A percentile compares a stretch with the other conserved stretches of the same genome.
These are phyloP conservation scores for Stagonosporopsis rhizophila DNA, from an alignment of 2,329 filamentous ascomycete species.

Conservation along the genomic window DNA sequence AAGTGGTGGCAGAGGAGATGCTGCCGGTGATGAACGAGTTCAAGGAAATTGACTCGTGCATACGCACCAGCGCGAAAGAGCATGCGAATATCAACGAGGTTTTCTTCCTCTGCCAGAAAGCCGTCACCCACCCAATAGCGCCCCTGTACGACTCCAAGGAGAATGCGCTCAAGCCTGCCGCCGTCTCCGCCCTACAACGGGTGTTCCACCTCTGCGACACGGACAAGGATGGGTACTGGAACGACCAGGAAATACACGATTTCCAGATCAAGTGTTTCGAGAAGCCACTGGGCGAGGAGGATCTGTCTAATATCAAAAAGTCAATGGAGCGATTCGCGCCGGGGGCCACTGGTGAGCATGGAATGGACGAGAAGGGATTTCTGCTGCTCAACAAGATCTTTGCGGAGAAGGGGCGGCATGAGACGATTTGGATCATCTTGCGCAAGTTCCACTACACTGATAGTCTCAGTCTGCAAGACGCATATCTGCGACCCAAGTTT, in stretches of 20 bases:
- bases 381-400: slow-evolving; percentile 93
- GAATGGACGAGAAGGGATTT: slow-evolving; percentile 84
- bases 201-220: slow-evolving; percentile 97
- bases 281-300: slow-evolving; percentile 79
- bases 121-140: slow-evolving; percentile 95
- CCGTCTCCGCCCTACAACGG: slow-evolving; percentile 82
- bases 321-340: slow-evolving; percentile 76
- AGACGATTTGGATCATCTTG: slow-evolving; percentile 97
- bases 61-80: slow-evolving; percentile 88
- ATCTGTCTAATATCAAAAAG: slow-evolving; percentile 89
- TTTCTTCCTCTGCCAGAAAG: slow-evolving; percentile 98
- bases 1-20: slow-evolving; percentile 97
- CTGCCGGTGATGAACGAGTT: slow-evolving; percentile 98
- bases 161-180: slow-evolving; percentile 80
- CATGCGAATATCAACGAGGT: slow-evolving; percentile 93
- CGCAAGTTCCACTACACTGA: slow-evolving; percentile 96
- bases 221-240: slow-evolving; percentile 92
- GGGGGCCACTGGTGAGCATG: slow-evolving; percentile 63
- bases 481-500: slow-evolving; percentile 89
- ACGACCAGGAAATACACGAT: slow-evolving; percentile 86
- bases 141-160: slow-evolving; percentile 98
- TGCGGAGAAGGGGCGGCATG: slow-evolving; percentile 94
- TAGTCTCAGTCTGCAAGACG: slow-evolving; percentile 88
- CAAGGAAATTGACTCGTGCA: slow-evolving; percentile 98
- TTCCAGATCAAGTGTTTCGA: slow-evolving; percentile 94